These are phyloP conservation scores for Amanita pallidorosea DNA, from an alignment of 768 basidiomycete species.

Conservation along the genomic window DNA sequence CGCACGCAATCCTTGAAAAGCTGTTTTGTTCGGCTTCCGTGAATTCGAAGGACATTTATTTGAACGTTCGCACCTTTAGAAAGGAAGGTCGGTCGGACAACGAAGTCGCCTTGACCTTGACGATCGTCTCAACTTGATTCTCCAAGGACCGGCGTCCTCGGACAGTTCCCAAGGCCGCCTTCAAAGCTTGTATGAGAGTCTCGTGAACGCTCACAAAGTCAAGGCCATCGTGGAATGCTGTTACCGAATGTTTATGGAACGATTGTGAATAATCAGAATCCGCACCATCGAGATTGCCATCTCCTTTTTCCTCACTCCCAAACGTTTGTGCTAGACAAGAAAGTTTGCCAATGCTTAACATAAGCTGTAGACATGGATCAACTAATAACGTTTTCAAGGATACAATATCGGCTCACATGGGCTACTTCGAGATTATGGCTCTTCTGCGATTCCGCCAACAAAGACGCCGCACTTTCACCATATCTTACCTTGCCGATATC, in stretches of 20 bases:
- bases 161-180: slow-evolving; percentile 28
- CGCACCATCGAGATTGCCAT: slow-evolving; percentile 46
- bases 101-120: slow-evolving; percentile 40
- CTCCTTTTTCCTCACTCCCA: slow-evolving; percentile 39
- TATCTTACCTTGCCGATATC: slow-evolving; percentile 64
- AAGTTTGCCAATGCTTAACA: slow-evolving; percentile 87
- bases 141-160: slow-evolving; percentile 60
- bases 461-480: slow-evolving; percentile 49
- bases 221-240: slow-evolving; percentile 79
- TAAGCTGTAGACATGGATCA: slow-evolving; percentile 42
- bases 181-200: slow-evolving; percentile 53
- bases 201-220: slow-evolving; percentile 85
- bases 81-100: slow-evolving; percentile 41
- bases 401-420: slow-evolving; percentile 47
- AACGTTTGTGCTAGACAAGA: slow-evolving; percentile 72
- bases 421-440: slow-evolving; percentile 55
- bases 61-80: slow-evolving; percentile 24
- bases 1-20: slow-evolving; percentile 63
- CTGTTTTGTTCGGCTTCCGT: slow-evolving; percentile 21
- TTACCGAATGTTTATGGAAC: neutral
- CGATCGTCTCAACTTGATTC: slow-evolving; percentile 53
- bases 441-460: slow-evolving; percentile 49
- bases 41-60: neutral
- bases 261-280: slow-evolving; percentile 1
- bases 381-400: neutral